Evolutionary conservation across 2,329 filamentous ascomycete genomes (phyloP).

Genomic region (Zymoseptoria tritici): DNA sequence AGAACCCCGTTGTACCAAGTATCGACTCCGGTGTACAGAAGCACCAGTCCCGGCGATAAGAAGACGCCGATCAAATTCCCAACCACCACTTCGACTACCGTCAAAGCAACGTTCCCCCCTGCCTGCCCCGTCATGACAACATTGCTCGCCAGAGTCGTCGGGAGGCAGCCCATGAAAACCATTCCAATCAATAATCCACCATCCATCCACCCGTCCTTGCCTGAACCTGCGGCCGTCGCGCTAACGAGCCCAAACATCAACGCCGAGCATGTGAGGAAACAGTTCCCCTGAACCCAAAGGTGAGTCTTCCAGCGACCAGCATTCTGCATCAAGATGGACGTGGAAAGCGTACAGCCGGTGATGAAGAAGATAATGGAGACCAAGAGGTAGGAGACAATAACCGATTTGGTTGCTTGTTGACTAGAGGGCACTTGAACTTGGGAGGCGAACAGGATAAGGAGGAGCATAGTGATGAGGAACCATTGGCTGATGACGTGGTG

Average conservation of each 20-base stretch:
- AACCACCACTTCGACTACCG: conserved; percentile 57
- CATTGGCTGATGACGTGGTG: conserved; percentile 46
- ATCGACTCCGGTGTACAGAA: conserved; percentile 50
- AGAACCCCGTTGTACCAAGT: conserved; percentile 51
- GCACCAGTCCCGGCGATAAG: conserved; percentile 56
- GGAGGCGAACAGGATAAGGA: conserved; percentile 47
- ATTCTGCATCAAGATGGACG: conserved; percentile 53
- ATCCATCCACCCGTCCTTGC: conserved; percentile 48
- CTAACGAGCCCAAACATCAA: conserved; percentile 52
- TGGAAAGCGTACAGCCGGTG: conserved; percentile 61
- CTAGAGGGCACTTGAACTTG: conserved; percentile 50
- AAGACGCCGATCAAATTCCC: conserved; percentile 65
- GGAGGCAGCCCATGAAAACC: conserved; percentile 59
- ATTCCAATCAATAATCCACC: conserved; percentile 60
- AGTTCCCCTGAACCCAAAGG: conserved; percentile 58
- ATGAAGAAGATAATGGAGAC: conserved; percentile 65
- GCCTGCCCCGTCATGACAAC: conserved; percentile 66
- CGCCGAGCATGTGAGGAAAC: conserved; percentile 58
- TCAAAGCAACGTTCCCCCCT: conserved; percentile 48
- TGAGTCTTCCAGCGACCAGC: conserved; percentile 62
- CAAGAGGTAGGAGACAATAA: conserved; percentile 56
- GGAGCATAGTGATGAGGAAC: conserved; percentile 55
- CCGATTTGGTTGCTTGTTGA: conserved; percentile 43
- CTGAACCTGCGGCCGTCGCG: conserved; percentile 36
- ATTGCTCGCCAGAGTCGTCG: conserved; percentile 66